Evolutionary conservation across 345 rosid genomes (phyloP).

Genomic region (thale cress (Arabidopsis thaliana)): TAIR10.1 NC_003071.7:12694501-12695000

Average conservation of each 20-base stretch:
- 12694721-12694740: conserved; percentile 11
- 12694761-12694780: conserved; percentile 96
- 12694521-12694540: conserved; percentile 80
- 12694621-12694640: conserved; percentile 86
- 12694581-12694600: conserved; percentile 92
- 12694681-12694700: not conserved
- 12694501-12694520: conserved; percentile 94
- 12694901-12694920: conserved; percentile 68
- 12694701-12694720: conserved; percentile 3
- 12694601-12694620: conserved; percentile 79
- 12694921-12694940: conserved; percentile 4
- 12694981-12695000: conserved; percentile 85
- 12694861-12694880: conserved; percentile 95
- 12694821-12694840: conserved; percentile 73
- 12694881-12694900: conserved; percentile 87
- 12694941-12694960: conserved; percentile 8
- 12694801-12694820: conserved; percentile 93
- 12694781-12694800: conserved; percentile 86
- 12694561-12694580: conserved; percentile 66
- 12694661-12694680: conserved; percentile 70
- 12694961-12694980: conserved; percentile 22
- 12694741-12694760: conserved; percentile 62
- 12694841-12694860: conserved; percentile 89
- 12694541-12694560: conserved; percentile 80
- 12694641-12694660: conserved; percentile 84